These are phyloP conservation scores for Sarocladium oryzae DNA, from an alignment of 2,329 filamentous ascomycete species.

Conservation along the genomic window DNA sequence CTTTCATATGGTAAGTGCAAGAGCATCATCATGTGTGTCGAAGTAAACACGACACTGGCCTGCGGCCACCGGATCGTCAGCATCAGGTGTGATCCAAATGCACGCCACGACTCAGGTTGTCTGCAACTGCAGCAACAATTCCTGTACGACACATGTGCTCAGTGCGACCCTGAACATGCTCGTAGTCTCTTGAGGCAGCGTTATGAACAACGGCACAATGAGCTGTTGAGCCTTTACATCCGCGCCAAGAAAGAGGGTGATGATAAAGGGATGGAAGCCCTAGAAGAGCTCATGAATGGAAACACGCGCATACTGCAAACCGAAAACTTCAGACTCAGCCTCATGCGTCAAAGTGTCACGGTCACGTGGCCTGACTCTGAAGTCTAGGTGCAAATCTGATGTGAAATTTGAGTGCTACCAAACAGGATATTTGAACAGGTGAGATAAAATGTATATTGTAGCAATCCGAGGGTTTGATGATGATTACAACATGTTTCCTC, in stretches of 20 bases:
- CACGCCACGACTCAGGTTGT: conserved; percentile 11
- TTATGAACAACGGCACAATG: conserved; percentile 21
- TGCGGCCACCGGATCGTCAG: conserved; percentile 19
- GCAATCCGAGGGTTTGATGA: too few relatives aligned
- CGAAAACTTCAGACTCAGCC: conserved; percentile 18
- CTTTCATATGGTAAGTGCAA: too few relatives aligned
- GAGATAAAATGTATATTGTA: too few relatives aligned
- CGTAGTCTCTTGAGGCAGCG: conserved; percentile 19
- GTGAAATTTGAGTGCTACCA: too few relatives aligned
- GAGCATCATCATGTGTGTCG: conserved; percentile 17
- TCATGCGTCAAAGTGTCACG: conserved; percentile 15
- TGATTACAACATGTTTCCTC: too few relatives aligned
- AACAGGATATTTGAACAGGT: too few relatives aligned
- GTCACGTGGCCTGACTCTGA: conserved; percentile 15
- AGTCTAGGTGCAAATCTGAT: neutral
- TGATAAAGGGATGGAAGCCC: conserved; percentile 16
- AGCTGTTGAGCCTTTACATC: conserved; percentile 21
- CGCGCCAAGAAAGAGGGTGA: conserved; percentile 19
- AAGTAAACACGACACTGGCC: conserved; percentile 20
- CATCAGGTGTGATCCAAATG: conserved; percentile 11
- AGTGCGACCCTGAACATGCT: conserved; percentile 26
- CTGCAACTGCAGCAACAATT: conserved; percentile 14
- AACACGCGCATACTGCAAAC: conserved; percentile 15
- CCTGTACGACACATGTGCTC: conserved; percentile 30
- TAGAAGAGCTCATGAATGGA: conserved; percentile 18